These are phyloP conservation scores for Raphanus raphanistrum DNA, from an alignment of 345 rosid species.

Conservation along the genomic window DNA sequence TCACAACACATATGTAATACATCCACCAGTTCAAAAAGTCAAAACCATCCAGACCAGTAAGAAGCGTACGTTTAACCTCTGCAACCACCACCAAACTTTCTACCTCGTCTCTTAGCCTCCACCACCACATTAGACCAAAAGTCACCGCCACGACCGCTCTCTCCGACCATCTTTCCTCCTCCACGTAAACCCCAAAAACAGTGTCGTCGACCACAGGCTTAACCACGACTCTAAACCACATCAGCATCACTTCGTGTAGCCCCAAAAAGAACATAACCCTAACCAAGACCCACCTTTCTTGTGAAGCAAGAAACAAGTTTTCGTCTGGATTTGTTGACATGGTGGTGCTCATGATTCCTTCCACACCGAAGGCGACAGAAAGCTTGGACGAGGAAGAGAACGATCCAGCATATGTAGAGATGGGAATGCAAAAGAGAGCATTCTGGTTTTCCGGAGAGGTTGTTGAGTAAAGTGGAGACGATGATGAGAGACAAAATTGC, in stretches of 20 bases:
- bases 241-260: slow-evolving; percentile 60
- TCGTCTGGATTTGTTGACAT: slow-evolving; percentile 13
- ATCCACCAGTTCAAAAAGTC: slow-evolving; percentile 67
- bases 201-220: slow-evolving; percentile 72
- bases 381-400: slow-evolving; percentile 54
- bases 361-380: slow-evolving; percentile 58
- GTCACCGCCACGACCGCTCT: slow-evolving; percentile 50
- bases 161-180: slow-evolving; percentile 53
- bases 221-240: slow-evolving; percentile 65
- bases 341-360: slow-evolving; percentile 41
- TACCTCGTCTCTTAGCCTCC: slow-evolving; percentile 72
- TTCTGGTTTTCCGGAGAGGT: slow-evolving; percentile 53
- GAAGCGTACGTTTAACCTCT: slow-evolving; percentile 47
- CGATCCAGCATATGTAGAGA: slow-evolving; percentile 52
- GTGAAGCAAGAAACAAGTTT: slow-evolving; percentile 19
- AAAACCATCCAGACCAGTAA: slow-evolving; percentile 33
- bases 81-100: slow-evolving; percentile 54
- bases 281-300: slow-evolving; percentile 47
- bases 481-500: slow-evolving; percentile 45
- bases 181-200: slow-evolving; percentile 43
- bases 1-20: slow-evolving; percentile 60
- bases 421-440: slow-evolving; percentile 37
- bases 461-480: slow-evolving; percentile 53
- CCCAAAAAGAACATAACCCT: slow-evolving; percentile 67
- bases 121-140: slow-evolving; percentile 71